Base-by-base conservation (phyloP, 257 asterid species). In the Thymus mandschuricus region DNA sequence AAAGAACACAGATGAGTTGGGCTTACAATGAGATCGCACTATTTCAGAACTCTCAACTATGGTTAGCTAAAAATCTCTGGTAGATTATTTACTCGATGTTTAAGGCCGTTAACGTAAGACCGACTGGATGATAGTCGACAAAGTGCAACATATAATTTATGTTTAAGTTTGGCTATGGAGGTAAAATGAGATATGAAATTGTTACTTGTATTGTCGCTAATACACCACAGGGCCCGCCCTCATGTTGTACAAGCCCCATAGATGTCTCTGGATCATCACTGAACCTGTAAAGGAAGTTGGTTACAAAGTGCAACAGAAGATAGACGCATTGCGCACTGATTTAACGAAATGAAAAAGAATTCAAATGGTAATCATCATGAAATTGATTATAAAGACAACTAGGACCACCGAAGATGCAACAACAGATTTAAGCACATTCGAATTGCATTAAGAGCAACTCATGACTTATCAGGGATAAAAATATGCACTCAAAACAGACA, bases 141-240 rank as follows among this genome's bases (percentile, higher is more conserved):
- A 41, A 49, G 46, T 27, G 52, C 12, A 63, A 71, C 5, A 10
- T 28, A 60, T 6, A 45, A 67, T 57, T n/a, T 58, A 69, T 69
- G 12, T 58, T 58, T 55, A 71, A 29, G 66, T 72, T 70, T 44
- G 15, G 44, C 67, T 67, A 60, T 71, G 69, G 43, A 81, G 52
- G 69, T 21, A 60, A 81, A 71, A 70, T 63, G 52, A 13, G 71
- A 78, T 71, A 76, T 68, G 66, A 76, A 80, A 76, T 33, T 45
- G 43, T 83, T 89, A 91, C 99, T 81, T 94, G 99, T 81, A 94
- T 85, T 58, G 99, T 95, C 60, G 99, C 99, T 81, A 94, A 78
- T 61, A 94, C 99, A 35, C 99, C 98, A 81, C 99, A 94, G 31
- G 99, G 99, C 69, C 99, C 99, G 68, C 99, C 99, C 80, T 94